Conservation (phyloP, 148 eudicot species). For the Amaranthus hypochondriacus region DNA sequence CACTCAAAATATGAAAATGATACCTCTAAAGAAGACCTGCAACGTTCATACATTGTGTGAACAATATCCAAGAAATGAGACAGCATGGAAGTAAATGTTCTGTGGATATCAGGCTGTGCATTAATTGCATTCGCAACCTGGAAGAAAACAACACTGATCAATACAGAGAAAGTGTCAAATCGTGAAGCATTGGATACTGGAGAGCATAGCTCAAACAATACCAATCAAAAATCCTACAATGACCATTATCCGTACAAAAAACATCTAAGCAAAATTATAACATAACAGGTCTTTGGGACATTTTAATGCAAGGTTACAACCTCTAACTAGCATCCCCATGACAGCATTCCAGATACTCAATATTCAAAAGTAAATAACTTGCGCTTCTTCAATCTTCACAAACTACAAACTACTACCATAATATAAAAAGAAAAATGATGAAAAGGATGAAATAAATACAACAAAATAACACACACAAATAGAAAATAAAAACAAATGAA, state of each 20-base stretch:
- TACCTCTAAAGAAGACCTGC: constrained; percentile 87
- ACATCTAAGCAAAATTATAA: not conserved
- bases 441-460: too few relatives aligned
- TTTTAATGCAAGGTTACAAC: not conserved
- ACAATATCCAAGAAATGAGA: constrained; percentile 75
- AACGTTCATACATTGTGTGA: constrained; percentile 79
- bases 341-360: not conserved
- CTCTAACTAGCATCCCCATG: not conserved
- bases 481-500: too few relatives aligned
- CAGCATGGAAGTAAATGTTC: constrained; percentile 41
- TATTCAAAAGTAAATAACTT: not conserved
- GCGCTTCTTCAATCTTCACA: not conserved
- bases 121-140: constrained; percentile 71
- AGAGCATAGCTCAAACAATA: not conserved
- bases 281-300: constrained; percentile 5
- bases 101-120: constrained; percentile 67
- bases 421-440: not conserved
- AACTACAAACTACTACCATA: not conserved
- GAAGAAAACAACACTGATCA: constrained; percentile 14
- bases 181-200: not conserved
- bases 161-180: not conserved
- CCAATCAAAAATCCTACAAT: not conserved
- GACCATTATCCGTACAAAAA: not conserved
- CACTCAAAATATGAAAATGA: not conserved
- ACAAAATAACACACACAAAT: too few relatives aligned